Conservation (phyloP, 2,329 filamentous ascomycete genomes). For the Colletotrichum trifolii region DNA sequence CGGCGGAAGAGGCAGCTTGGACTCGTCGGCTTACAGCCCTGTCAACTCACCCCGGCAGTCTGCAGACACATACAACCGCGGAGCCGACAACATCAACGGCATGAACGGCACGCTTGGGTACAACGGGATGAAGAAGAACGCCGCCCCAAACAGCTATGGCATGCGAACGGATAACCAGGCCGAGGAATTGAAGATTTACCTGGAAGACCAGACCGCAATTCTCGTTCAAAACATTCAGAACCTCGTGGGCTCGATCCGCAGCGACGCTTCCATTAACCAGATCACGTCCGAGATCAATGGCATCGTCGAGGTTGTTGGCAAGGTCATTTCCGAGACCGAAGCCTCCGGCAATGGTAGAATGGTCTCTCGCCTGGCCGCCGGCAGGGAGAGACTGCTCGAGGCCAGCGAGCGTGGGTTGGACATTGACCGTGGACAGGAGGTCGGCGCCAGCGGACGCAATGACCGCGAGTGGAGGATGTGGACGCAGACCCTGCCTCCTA, state of each 20-base stretch:
- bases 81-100: conserved; percentile 44
- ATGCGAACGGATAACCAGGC: conserved; percentile 51
- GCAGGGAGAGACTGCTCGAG: conserved; percentile 73
- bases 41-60: conserved; percentile 75
- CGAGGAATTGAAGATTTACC: conserved; percentile 74
- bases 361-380: conserved; percentile 69
- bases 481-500: conserved; percentile 79
- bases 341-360: conserved; percentile 62
- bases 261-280: conserved; percentile 70
- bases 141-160: conserved; percentile 52
- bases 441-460: conserved; percentile 63
- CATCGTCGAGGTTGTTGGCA: conserved; percentile 77
- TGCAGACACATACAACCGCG: conserved; percentile 53
- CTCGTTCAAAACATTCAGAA: conserved; percentile 84
- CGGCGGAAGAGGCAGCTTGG: conserved; percentile 67
- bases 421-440: conserved; percentile 70
- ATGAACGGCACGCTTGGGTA: conserved; percentile 52
- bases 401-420: conserved; percentile 70
- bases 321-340: conserved; percentile 75
- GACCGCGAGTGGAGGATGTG: conserved; percentile 70
- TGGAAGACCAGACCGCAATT: conserved; percentile 84
- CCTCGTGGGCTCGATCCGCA: conserved; percentile 79
- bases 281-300: conserved; percentile 77
- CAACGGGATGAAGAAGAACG: conserved; percentile 48
- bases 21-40: conserved; percentile 81